Evolutionary conservation across 306 rosid genomes (phyloP).

Genomic region (Lathyrus tuberosus): DNA sequence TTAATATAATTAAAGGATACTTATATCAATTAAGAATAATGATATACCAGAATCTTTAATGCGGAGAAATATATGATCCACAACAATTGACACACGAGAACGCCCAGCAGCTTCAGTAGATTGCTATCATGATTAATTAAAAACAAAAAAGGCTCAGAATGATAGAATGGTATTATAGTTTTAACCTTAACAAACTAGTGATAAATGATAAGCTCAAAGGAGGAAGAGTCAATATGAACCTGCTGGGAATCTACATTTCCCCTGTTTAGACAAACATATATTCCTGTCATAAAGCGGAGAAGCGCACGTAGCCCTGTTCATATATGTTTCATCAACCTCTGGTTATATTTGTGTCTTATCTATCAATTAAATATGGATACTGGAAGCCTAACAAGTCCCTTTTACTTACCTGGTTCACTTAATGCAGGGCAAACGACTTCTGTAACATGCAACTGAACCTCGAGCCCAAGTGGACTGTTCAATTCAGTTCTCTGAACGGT

Average conservation of each 20-base stretch:
- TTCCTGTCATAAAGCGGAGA: slow-evolving; percentile 91
- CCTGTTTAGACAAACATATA: slow-evolving; percentile 84
- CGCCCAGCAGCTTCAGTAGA: slow-evolving; percentile 85
- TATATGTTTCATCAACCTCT: slow-evolving; percentile 32
- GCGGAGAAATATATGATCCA: slow-evolving; percentile 94
- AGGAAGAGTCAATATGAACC: slow-evolving; percentile 52
- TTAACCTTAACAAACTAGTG: slow-evolving; percentile 27
- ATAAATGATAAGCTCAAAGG: slow-evolving; percentile 30
- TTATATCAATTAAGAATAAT: slow-evolving; percentile 20
- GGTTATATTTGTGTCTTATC: slow-evolving; percentile 11
- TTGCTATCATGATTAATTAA: slow-evolving; percentile 58
- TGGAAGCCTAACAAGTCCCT: slow-evolving; percentile 16
- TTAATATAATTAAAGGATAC: slow-evolving; percentile 25
- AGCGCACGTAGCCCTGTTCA: slow-evolving; percentile 91
- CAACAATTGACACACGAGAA: slow-evolving; percentile 78
- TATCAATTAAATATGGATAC: slow-evolving; percentile 24
- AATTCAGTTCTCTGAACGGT: slow-evolving; percentile 86
- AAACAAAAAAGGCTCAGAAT: slow-evolving; percentile 42
- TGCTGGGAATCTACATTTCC: slow-evolving; percentile 79
- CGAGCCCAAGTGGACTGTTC: slow-evolving; percentile 95
- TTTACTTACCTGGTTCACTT: slow-evolving; percentile 85
- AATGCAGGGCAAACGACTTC: slow-evolving; percentile 94
- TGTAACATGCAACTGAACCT: slow-evolving; percentile 87
- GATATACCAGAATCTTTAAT: slow-evolving; percentile 85
- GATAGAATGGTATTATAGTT: slow-evolving; percentile 16